Evolutionary conservation across 1,284 basidiomycete genomes (phyloP).

Genomic region (Sporisorium graminicola): DNA sequence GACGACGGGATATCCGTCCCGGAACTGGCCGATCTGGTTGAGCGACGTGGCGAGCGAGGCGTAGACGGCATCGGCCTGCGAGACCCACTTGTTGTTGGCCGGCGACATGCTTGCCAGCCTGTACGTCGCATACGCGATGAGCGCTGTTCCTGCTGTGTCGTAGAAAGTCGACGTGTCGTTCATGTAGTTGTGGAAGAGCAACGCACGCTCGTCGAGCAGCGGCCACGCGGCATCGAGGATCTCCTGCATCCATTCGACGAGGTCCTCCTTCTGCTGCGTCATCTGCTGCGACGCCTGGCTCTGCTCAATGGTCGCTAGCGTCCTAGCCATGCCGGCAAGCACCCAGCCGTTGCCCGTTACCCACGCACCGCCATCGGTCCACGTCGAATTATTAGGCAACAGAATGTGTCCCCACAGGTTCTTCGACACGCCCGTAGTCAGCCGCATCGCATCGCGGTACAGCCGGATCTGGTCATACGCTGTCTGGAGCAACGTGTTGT

Average conservation of each 20-base stretch:
- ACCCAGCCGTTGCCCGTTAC: conserved; percentile 87
- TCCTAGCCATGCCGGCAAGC: conserved; percentile 85
- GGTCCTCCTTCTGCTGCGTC: conserved; percentile 75
- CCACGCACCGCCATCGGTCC: conserved; percentile 72
- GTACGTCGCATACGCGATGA: conserved; percentile 63
- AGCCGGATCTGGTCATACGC: conserved; percentile 84
- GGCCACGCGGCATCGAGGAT: conserved; percentile 80
- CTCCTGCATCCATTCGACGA: conserved; percentile 79
- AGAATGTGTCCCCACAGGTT: conserved; percentile 62
- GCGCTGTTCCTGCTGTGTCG: conserved; percentile 59
- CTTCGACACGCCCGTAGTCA: conserved; percentile 74
- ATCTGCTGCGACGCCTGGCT: conserved; percentile 75
- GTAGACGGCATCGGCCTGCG: conserved; percentile 56
- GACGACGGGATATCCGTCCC: conserved; percentile 50
- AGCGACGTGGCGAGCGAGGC: conserved; percentile 48
- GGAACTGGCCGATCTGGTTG: conserved; percentile 46
- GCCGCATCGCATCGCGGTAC: conserved; percentile 76
- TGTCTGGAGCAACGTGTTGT: conserved; percentile 77
- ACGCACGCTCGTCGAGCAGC: conserved; percentile 70
- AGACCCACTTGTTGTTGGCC: conserved; percentile 29
- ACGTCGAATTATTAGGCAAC: conserved; percentile 36
- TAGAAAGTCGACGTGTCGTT: conserved; percentile 55
- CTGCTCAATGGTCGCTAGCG: conserved; percentile 79
- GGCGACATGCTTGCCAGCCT: conserved; percentile 60
- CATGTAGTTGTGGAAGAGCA: conserved; percentile 65